These are phyloP conservation scores for cucumber (Cucumis sativus) DNA, from an alignment of 306 rosid species.

Conservation along the genomic window Cucumber_9930_V3 NC_026658.2:17369501-17370000, in stretches of 20 bases:
- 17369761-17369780: constrained; percentile 66
- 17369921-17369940: constrained; percentile 66
- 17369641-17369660: neutral
- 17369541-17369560: constrained; percentile 62
- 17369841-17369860: constrained; percentile 70
- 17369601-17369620: neutral
- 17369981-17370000: constrained; percentile 94
- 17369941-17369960: constrained; percentile 43
- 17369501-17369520: constrained; percentile 58
- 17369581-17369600: neutral
- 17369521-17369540: constrained; percentile 71
- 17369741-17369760: constrained; percentile 81
- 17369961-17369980: constrained; percentile 86
- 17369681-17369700: constrained; percentile 97
- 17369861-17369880: constrained; percentile 84
- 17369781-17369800: constrained; percentile 82
- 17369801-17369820: constrained; percentile 80
- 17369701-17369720: constrained; percentile 93
- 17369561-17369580: neutral
- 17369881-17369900: constrained; percentile 74
- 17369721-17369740: constrained; percentile 74
- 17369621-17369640: neutral
- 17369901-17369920: constrained; percentile 90
- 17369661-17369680: constrained; percentile 62
- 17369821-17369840: constrained; percentile 68